A percentile compares a stretch with the other conserved stretches of the same genome.
phyloP scores from a whole-genome alignment of 139 green algal species.

The Protoeuglena noctilucae region DNA sequence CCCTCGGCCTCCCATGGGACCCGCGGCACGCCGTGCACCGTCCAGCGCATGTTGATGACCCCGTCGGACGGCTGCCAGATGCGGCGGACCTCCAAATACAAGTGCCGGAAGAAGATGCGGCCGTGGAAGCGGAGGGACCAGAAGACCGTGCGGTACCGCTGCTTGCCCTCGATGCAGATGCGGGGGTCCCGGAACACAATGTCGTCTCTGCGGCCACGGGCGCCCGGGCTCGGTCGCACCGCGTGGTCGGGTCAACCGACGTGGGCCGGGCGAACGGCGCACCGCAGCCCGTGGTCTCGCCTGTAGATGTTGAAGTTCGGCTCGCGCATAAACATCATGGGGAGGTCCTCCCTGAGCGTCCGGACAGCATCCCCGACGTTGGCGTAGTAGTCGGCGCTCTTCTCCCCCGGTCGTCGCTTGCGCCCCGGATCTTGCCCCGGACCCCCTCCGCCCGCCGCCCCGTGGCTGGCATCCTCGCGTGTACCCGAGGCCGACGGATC shows the following conservation, averaged over 20 bases:
- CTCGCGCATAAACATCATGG: constrained; percentile 64
- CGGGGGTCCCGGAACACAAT: constrained; percentile 72
- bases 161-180: constrained; percentile 63
- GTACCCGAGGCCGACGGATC: no score
- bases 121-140: constrained; percentile 79
- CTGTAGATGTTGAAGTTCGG: constrained; percentile 75
- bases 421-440: no score
- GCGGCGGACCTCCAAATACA: constrained; percentile 68
- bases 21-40: constrained; percentile 60
- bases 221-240: no score
- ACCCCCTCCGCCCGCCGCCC: no score
- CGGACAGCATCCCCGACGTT: constrained; percentile 84
- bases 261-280: no score
- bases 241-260: no score
- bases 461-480: no score
- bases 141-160: constrained; percentile 82
- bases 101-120: constrained; percentile 63
- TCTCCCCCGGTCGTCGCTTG: no score
- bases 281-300: no score
- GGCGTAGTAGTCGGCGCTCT: constrained; percentile 71
- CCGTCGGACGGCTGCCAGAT: constrained; percentile 79
- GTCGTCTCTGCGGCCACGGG: no score
- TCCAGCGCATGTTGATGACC: constrained; percentile 76
- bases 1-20: constrained; percentile 72
- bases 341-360: constrained; percentile 71